Conservation (phyloP, 2,329 filamentous ascomycete species). For the Aureobasidium uvarum region DNA sequence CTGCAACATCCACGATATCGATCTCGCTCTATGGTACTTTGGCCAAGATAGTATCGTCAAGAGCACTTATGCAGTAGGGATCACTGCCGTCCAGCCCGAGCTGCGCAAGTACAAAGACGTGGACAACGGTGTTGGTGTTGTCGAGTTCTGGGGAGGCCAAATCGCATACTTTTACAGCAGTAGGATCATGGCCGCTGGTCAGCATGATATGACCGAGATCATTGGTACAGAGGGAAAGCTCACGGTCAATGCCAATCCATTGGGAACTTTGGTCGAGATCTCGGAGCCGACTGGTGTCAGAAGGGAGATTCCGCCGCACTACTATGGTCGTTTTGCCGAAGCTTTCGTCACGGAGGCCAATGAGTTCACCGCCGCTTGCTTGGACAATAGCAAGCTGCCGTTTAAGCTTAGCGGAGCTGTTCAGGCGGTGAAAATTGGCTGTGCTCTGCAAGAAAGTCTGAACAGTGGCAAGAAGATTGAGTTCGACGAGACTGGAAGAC, state of each 20-base stretch:
- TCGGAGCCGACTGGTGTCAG: slow-evolving; percentile 55
- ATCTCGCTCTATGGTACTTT: slow-evolving; percentile 64
- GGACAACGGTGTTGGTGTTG: slow-evolving; percentile 62
- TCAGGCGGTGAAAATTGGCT: slow-evolving; percentile 60
- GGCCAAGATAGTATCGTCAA: slow-evolving; percentile 53
- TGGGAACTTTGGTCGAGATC: slow-evolving; percentile 55
- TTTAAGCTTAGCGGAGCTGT: slow-evolving; percentile 59
- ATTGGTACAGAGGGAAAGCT: slow-evolving; percentile 67
- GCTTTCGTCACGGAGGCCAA: slow-evolving; percentile 64
- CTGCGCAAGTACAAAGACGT: slow-evolving; percentile 58
- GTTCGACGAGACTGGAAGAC: slow-evolving; percentile 57
- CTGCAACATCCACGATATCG: slow-evolving; percentile 69
- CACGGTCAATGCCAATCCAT: slow-evolving; percentile 59
- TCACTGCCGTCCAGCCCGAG: slow-evolving; percentile 59
- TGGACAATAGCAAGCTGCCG: slow-evolving; percentile 57
- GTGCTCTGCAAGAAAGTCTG: slow-evolving; percentile 48
- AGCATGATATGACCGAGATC: slow-evolving; percentile 66
- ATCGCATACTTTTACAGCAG: slow-evolving; percentile 64
- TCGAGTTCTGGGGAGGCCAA: slow-evolving; percentile 63
- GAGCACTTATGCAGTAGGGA: slow-evolving; percentile 56
- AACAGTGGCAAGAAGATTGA: slow-evolving; percentile 48
- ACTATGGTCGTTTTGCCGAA: slow-evolving; percentile 61
- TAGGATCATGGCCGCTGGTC: slow-evolving; percentile 66
- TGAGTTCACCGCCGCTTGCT: slow-evolving; percentile 59
- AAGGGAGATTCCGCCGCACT: slow-evolving; percentile 60